Evolutionary conservation across 495 filamentous ascomycete species (phyloP).

Genomic region (Daldinia childiae): DNA sequence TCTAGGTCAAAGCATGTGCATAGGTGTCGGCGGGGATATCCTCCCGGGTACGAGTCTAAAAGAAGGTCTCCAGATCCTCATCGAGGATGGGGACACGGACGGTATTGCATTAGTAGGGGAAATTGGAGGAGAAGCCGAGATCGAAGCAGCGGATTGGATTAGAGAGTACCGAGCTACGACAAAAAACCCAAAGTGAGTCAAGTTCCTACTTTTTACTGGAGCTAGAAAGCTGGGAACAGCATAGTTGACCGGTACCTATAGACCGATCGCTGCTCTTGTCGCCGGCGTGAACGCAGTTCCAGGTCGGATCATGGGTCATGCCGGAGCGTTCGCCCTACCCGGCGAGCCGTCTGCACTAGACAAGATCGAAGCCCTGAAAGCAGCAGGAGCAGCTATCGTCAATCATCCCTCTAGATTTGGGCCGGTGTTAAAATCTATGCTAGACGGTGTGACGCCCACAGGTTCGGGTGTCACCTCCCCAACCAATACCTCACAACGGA

Average conservation of each 20-base stretch:
- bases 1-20: constrained; percentile 84
- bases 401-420: constrained; percentile 87
- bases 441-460: constrained; percentile 34
- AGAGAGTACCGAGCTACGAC: constrained; percentile 68
- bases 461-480: constrained; percentile 28
- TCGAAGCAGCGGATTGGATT: constrained; percentile 85
- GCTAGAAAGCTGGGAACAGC: background rate
- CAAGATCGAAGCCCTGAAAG: constrained; percentile 75
- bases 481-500: constrained; percentile 46
- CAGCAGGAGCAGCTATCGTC: constrained; percentile 77
- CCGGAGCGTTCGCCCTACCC: constrained; percentile 77
- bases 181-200: constrained; percentile 72
- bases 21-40: constrained; percentile 89
- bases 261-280: constrained; percentile 82
- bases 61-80: constrained; percentile 77
- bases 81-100: constrained; percentile 78
- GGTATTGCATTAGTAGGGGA: constrained; percentile 88
- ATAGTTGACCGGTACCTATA: constrained; percentile 45
- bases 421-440: constrained; percentile 66
- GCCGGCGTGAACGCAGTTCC: constrained; percentile 72
- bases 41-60: constrained; percentile 83
- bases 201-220: no score
- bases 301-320: constrained; percentile 87
- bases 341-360: constrained; percentile 71
- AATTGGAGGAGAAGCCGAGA: constrained; percentile 82